These are phyloP conservation scores for Ustilago loliicola DNA, from an alignment of 1,284 basidiomycete genomes.

Conservation along the genomic window DNA sequence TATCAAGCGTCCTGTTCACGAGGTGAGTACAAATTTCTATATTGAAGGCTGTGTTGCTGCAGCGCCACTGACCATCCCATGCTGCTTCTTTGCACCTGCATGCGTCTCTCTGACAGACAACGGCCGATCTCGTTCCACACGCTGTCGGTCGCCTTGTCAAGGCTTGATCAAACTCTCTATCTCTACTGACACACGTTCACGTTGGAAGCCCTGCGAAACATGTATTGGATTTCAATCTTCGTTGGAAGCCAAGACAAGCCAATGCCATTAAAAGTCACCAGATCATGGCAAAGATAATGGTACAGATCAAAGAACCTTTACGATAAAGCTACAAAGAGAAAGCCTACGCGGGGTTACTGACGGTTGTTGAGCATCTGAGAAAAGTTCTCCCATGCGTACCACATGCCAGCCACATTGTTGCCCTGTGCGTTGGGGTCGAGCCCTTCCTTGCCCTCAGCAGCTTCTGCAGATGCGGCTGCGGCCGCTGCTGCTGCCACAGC, in stretches of 20 bases:
- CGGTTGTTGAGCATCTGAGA: slow-evolving; percentile 60
- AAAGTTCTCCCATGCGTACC: slow-evolving; percentile 56
- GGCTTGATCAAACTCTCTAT: slow-evolving; percentile 18
- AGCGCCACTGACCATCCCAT: not conserved
- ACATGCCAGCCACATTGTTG: slow-evolving; percentile 48
- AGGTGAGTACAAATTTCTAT: slow-evolving; percentile 21
- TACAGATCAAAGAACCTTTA: not conserved
- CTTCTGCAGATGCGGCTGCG: slow-evolving; percentile 31
- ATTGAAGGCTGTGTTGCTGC: not conserved
- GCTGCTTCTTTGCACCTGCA: not conserved
- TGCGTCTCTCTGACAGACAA: slow-evolving; percentile 15
- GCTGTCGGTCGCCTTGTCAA: slow-evolving; percentile 54
- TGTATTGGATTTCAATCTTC: not conserved
- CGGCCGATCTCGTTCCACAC: slow-evolving; percentile 44
- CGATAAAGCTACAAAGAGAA: not conserved
- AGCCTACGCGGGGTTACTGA: slow-evolving; percentile 16
- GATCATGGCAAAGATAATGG: slow-evolving; percentile 10
- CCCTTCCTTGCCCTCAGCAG: slow-evolving; percentile 31
- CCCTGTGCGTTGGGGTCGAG: slow-evolving; percentile 33
- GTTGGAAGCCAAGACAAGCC: not conserved
- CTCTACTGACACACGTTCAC: not conserved
- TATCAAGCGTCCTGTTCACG: slow-evolving; percentile 34
- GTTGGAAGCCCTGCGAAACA: not conserved
- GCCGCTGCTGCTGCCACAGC: slow-evolving; percentile 48
- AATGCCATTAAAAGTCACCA: not conserved